Evolutionary conservation across 2,329 filamentous ascomycete species (phyloP).

Genomic region (Didymella exigua): DNA sequence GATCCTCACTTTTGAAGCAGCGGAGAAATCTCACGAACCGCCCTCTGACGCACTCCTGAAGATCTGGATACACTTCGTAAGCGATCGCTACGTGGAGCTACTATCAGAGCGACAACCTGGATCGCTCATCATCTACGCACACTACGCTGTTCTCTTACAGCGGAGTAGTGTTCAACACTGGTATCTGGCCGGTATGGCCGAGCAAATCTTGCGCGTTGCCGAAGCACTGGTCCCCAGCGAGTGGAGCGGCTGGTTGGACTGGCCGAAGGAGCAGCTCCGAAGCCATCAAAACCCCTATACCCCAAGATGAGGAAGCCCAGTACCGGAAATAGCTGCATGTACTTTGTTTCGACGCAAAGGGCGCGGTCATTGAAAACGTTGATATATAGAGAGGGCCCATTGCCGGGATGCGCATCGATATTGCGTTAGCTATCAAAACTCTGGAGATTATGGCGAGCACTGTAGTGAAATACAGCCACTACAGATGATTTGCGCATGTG

Average conservation of each 20-base stretch:
- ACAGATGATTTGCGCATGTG: not conserved
- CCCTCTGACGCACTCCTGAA: slow-evolving; percentile 36
- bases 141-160: slow-evolving; percentile 43
- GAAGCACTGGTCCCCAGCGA: slow-evolving; percentile 33
- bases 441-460: slow-evolving; percentile 11
- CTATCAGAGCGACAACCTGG: slow-evolving; percentile 38
- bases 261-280: slow-evolving; percentile 35
- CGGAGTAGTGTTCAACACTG: slow-evolving; percentile 29
- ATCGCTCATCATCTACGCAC: slow-evolving; percentile 45
- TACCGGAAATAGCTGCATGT: not conserved
- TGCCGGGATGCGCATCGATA: not conserved
- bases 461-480: not conserved
- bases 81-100: slow-evolving; percentile 35
- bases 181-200: slow-evolving; percentile 34
- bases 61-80: slow-evolving; percentile 35
- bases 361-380: not conserved
- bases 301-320: slow-evolving; percentile 5
- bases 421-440: not conserved
- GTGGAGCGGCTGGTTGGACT: slow-evolving; percentile 37
- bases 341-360: not conserved
- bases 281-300: not conserved
- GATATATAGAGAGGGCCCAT: not conserved
- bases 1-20: slow-evolving; percentile 27
- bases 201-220: slow-evolving; percentile 34
- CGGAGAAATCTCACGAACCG: slow-evolving; percentile 18